A percentile compares a stretch with the other conserved stretches of the same genome.
phyloP scores from a whole-genome alignment of 768 basidiomycete genomes.

The Candolleomyces aberdarensis region DNA sequence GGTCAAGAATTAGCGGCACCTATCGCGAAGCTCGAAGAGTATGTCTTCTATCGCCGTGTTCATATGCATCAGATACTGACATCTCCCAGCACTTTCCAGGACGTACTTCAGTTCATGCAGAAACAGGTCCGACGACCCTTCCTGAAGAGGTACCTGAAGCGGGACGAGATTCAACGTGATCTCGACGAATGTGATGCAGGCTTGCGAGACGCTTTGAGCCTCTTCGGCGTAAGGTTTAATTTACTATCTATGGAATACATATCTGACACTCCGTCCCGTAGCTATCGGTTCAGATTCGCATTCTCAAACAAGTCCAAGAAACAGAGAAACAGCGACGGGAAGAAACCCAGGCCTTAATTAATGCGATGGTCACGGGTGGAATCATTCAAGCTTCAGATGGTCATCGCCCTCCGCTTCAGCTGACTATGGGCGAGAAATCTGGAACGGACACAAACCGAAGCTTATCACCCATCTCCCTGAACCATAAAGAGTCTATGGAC shows the following conservation, averaged over 20 bases:
- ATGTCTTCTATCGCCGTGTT: constrained; percentile 8
- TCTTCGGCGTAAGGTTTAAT: constrained; percentile 43
- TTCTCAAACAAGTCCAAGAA: constrained; percentile 45
- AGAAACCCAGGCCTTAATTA: constrained; percentile 35
- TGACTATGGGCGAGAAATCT: neutral
- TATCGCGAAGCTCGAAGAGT: constrained; percentile 44
- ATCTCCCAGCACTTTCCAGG: constrained; percentile 6
- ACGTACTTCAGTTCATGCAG: constrained; percentile 27
- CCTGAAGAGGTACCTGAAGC: constrained; percentile 73
- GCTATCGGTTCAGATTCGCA: constrained; percentile 21
- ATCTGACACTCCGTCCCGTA: constrained; percentile 21
- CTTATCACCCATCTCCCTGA: neutral
- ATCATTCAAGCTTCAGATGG: constrained; percentile 5
- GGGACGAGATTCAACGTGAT: constrained; percentile 56
- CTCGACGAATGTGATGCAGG: constrained; percentile 18
- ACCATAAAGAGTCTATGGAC: constrained; percentile 7
- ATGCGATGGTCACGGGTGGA: constrained; percentile 14
- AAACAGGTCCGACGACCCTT: constrained; percentile 68
- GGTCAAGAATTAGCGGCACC: constrained; percentile 42
- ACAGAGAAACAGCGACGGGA: constrained; percentile 28
- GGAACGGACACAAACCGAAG: neutral
- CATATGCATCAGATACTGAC: neutral
- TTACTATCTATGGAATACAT: no score
- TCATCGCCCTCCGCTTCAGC: constrained; percentile 8
- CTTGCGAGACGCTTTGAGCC: constrained; percentile 33